Base-by-base conservation (phyloP, 176 grass and related monocot genomes). In the Ananas comosus region DNA sequence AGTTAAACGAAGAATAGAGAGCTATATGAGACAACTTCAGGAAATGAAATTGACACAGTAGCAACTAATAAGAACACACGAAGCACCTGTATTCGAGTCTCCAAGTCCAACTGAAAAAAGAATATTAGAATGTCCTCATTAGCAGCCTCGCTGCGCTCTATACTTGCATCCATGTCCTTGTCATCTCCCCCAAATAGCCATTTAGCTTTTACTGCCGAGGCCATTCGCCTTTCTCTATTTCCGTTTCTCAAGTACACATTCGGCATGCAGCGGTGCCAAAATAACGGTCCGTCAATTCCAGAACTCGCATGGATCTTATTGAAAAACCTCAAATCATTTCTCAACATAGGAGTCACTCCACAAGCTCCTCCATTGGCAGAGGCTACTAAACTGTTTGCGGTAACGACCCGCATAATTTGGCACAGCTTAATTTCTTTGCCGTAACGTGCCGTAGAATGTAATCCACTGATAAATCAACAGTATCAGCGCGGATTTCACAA, bases 101-200 rank as follows among this genome's bases (percentile, higher is more conserved):
- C 86, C 64, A 97, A 61, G 79, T 97, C 93, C 74, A 92, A 80
- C 72, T 99, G 94, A 67, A 93, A 99, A 64, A 90, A 93, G 81
- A 99, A 99, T 53, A 93, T 80, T 66, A 99, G 79, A n/a, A 99
- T 90, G 79, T 93, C 94, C 72, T 93, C 94, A 64, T 93, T 85
- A 58, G 94, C 89, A 87, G 87, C 76, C 65, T 99, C 94, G 65
- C 94, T 93, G 72, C 75, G 86, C 82, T 93, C 94, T 16, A 90
- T 80, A 29, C 78, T 93, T 22, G 80, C 82, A 66, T 88, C 61
- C 65, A 76, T 78, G n/a, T 67, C 86, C 70, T 84, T 77, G 12
- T 27, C 82, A 11, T 85, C 82, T 77, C 84, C 82, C 50, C 81
- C 87, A 65, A 85, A 85, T 51, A 54, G 54, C 83, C 83, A 85